Base-by-base conservation (phyloP, 2,329 filamentous ascomycete species). In the Tolypocladium cylindrosporum region DNA sequence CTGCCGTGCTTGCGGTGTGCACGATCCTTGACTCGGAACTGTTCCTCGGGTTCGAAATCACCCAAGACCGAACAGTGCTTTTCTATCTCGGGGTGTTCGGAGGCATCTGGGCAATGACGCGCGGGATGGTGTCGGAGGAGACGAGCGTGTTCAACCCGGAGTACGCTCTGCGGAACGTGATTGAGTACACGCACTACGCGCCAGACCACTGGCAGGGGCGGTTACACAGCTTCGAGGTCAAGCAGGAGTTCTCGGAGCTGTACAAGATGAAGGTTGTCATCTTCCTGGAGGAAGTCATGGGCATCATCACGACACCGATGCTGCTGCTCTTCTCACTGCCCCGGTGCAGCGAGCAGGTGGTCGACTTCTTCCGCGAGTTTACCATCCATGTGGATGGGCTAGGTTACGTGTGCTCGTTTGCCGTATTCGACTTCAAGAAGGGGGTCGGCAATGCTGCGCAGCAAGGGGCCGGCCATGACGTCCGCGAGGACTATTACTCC, bases 361-460 rank as follows among this genome's bases (percentile, higher is more conserved):
- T 97, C 59, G 94, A 99, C 73, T 99, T 99, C 73, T 97, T 99
- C 77, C 87, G 94, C 43, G 94, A 99, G 69, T 97, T 97, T 65
- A 97, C 94, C 0, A 86, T 99, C 27, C 92, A 99, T 65, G 93
- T 99, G 19, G 94, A 99, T 68, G 94, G 94, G 0, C 81, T 99
- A 41, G 94, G 94, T 27, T 93, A 97, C 63, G 91, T 97, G 13
- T 99, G 94, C 72, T 97, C 93, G 1, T 97, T 97, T 74, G 94
- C 94, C 3, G 91, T 96, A 41, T 99, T 99, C 67, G 90, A 97
- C 62, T 97, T 97, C 75, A 92, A 96, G 72, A 93, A 91, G 70
- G 89, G 87, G 31, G 79, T 87, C 27, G 75, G 74, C 16, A 75
- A 76, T 34, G 69, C 70, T 4, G 74, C 71, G 55, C 72, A 72